Conservation (phyloP, 306 rosid species). For the Citrullus mucosospermus region DNA sequence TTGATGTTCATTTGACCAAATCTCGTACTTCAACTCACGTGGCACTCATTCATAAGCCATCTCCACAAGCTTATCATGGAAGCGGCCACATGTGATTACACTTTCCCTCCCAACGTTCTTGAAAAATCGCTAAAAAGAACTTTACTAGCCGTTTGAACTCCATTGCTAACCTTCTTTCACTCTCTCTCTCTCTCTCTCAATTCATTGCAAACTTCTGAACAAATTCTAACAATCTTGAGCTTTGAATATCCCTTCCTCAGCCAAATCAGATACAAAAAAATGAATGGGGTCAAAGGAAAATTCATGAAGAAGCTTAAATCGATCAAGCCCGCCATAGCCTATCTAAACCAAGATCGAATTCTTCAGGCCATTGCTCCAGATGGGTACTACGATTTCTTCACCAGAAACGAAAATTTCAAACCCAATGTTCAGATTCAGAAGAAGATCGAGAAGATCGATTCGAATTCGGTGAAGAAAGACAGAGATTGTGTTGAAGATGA, state of each 20-base stretch:
- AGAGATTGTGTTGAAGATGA: constrained; percentile 34
- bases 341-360: constrained; percentile 52
- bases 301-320: constrained; percentile 73
- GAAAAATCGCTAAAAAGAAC: constrained; percentile 1
- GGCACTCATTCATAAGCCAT: neutral
- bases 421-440: constrained; percentile 17
- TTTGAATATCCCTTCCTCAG: neutral
- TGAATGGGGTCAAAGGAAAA: constrained; percentile 67
- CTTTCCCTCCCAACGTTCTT: constrained; percentile 1
- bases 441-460: constrained; percentile 21
- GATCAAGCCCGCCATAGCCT: constrained; percentile 31
- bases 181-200: neutral
- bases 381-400: constrained; percentile 36
- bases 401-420: constrained; percentile 17
- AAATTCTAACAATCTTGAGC: neutral
- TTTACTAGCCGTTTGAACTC: constrained; percentile 39
- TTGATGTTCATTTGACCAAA: neutral
- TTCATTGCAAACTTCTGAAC: neutral
- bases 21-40: neutral
- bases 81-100: neutral
- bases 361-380: constrained; percentile 49
- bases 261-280: constrained; percentile 6
- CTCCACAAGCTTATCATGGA: neutral
- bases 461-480: constrained; percentile 40
- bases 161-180: neutral